Evolutionary conservation across 306 rosid genomes (phyloP), one percentile per base, ranked within the genome.

Genomic region (Neltuma alba): DNA sequence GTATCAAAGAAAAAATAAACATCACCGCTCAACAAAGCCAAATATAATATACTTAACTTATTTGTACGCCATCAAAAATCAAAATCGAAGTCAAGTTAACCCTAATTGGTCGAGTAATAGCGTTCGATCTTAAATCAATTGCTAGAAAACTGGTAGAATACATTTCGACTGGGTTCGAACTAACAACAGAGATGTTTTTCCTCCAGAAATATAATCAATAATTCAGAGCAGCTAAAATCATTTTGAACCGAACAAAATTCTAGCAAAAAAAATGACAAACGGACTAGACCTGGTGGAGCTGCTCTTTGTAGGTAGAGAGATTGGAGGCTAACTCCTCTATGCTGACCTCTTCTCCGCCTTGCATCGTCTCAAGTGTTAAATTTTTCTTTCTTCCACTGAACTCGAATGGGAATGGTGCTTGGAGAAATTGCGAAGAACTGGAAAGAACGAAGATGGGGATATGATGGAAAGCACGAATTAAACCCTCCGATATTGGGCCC

Each of bases 291-390:
- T 95, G 92, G 14, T 75, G 89, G 74, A 91, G 97, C 88, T 95
- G 97, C 33, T 90, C 92, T 81, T 90, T 91, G 91, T 92, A 95
- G 41, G 87, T 83, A 13, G 97, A 85, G 69, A 95, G 95, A 87
- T 90, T 95, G 72, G 95, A 87, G 78, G 97, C 89, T 23, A 95
- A 68, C 83, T 95, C 98, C 45, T 91, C 80, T 20, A 92, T 85
- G 95, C 86, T 90, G 7, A 92, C 83, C 79, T 95, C 96, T 31
- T 92, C 99, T 72, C 90, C 95, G 48, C 88, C 94, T 87, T 89
- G 88, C 95, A 87, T 88, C 66, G 34, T 65, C n/a, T 6, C 34
- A 12, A 16, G 12, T 40, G 25, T 7, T 7, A 3, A 15, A 28
- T 18, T 45, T 79, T 34, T 30, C 30, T 44, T 63, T 70, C 82